Percentiles rank a stretch among this genome's conserved stretches.
phyloP scores from a whole-genome alignment of 176 grass and related monocot genomes.

The Miscanthus lutarioriparius region DNA sequence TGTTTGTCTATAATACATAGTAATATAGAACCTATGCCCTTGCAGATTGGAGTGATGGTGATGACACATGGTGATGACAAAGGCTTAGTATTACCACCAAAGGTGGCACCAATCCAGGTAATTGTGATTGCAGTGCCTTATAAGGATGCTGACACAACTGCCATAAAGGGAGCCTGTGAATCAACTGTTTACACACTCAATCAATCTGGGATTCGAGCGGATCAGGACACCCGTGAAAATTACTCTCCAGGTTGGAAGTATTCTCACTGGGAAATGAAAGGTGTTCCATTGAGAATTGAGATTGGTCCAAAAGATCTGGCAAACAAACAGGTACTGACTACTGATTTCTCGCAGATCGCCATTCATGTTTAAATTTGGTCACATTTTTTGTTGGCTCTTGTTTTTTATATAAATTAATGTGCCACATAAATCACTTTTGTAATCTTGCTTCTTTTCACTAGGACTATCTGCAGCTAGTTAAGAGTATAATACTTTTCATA shows the following conservation, averaged over 20 bases:
- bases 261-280: slow-evolving; percentile 99
- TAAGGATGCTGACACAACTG: slow-evolving; percentile 85
- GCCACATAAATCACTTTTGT: background rate
- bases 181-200: slow-evolving; percentile 55
- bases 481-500: background rate
- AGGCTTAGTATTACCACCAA: slow-evolving; percentile 91
- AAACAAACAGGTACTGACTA: slow-evolving; percentile 80
- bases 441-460: slow-evolving; percentile 3
- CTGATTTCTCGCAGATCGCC: background rate
- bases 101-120: slow-evolving; percentile 80
- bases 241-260: slow-evolving; percentile 99
- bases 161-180: slow-evolving; percentile 77
- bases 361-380: background rate
- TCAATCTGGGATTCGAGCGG: slow-evolving; percentile 60
- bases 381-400: background rate
- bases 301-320: slow-evolving; percentile 96
- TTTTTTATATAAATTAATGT: background rate
- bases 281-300: slow-evolving; percentile 92
- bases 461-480: slow-evolving; percentile 11
- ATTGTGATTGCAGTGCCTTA: slow-evolving; percentile 87
- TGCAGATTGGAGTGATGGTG: slow-evolving; percentile 88
- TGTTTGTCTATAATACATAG: slow-evolving; percentile 12
- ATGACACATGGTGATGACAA: slow-evolving; percentile 98
- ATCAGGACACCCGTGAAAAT: slow-evolving; percentile 78
- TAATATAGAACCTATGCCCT: background rate